Evolutionary conservation across 2,329 filamentous ascomycete species (phyloP), one percentile per base, ranked within the genome.

Genomic region (Penicillium sp.): DNA sequence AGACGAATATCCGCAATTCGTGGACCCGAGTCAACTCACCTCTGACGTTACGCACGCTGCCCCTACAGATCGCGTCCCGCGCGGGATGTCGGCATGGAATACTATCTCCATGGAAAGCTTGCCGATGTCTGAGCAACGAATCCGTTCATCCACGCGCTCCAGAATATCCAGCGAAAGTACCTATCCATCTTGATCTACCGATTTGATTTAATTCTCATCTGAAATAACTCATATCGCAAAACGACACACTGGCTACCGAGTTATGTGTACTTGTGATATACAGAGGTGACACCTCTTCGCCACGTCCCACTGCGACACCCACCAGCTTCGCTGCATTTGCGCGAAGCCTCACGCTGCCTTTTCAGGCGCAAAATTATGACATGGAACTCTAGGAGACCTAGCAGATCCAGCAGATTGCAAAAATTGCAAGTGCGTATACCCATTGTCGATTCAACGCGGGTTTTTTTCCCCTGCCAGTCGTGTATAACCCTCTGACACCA

Each of bases 1-100:
- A 11, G 72, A 75, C 11, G 69, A 76, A 21, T 73, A 72, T 45
- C 75, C 75, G 1, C 71, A 72, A 22, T 78, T 78, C 52, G 76
- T 78, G 26, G 71, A 78, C 49, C 71, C 76, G 5, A 66, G 69
- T 7, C 74, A 74, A 47, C 59, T 78, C 44, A 74, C 69, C 4
- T 65, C 68, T 6, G 75, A 78, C 59, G 65, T 77, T 6, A 78
- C 74, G 1, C 74, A 71, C 58, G 74, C 75, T 1, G 61, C 64
- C 6, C 69, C 67, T 0, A 35, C 47, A 7, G 55, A 65, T 21
- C 59, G 52, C 2, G 52, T 58, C 6, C 55, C 51, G 3, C 63
- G 57, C 3, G 58, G 55, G 8, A 61, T 58, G 14, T 55, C 61
- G 11, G 59, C 59, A 1, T 71, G 65, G 65, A 62, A 66, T 16